Conservation (phyloP, 345 rosid genomes). For the Salix udensis region DNA sequence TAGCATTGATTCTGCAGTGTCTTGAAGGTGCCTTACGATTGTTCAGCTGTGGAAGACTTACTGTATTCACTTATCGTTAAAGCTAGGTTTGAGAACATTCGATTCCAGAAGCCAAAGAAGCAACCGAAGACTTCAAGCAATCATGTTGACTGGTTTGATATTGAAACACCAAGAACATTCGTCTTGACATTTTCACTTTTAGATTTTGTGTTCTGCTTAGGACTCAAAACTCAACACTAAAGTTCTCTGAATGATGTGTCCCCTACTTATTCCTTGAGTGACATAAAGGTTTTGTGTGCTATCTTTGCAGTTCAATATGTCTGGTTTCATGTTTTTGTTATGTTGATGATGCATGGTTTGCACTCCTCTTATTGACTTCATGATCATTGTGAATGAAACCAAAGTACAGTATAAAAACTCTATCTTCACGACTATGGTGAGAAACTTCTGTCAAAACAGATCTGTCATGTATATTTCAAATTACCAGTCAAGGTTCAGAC, state of each 20-base stretch:
- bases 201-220: neutral
- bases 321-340: neutral
- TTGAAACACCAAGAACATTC: neutral
- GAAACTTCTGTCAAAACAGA: neutral
- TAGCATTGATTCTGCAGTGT: too few relatives aligned
- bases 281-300: too few relatives aligned
- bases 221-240: neutral
- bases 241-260: too few relatives aligned
- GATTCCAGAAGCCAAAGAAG: conserved; percentile 46
- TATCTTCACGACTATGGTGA: neutral
- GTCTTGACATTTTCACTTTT: neutral
- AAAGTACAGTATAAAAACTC: neutral
- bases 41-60: too few relatives aligned
- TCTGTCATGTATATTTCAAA: too few relatives aligned
- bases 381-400: too few relatives aligned
- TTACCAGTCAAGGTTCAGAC: too few relatives aligned
- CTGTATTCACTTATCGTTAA: too few relatives aligned
- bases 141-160: conserved; percentile 73
- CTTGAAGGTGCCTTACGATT: too few relatives aligned
- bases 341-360: neutral
- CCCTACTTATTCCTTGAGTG: too few relatives aligned
- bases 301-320: neutral
- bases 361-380: too few relatives aligned
- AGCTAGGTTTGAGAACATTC: too few relatives aligned
- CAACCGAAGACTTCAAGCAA: conserved; percentile 56